phyloP scores from a whole-genome alignment of 176 grass and related monocot species.

The Oryza brachyantha region DNA sequence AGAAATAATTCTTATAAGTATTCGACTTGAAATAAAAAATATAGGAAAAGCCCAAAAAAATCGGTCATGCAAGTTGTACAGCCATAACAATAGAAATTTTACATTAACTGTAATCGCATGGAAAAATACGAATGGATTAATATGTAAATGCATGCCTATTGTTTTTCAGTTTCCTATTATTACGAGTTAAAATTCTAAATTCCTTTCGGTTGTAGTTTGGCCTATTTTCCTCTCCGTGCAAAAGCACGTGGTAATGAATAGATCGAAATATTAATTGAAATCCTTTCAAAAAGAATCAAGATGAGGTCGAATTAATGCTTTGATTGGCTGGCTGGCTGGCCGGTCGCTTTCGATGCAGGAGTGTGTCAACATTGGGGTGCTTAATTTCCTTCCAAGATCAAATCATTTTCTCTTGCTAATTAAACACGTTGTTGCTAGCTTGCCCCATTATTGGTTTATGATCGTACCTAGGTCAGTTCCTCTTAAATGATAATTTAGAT shows the following conservation, averaged over 20 bases:
- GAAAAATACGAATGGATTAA: no score
- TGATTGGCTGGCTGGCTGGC: background rate
- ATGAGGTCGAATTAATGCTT: background rate
- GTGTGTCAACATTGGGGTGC: background rate
- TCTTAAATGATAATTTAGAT: background rate
- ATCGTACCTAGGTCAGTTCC: background rate
- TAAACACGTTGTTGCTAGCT: slow-evolving; percentile 14
- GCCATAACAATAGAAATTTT: no score
- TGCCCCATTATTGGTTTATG: background rate
- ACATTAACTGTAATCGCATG: no score
- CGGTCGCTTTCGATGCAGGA: background rate
- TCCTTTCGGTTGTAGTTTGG: background rate
- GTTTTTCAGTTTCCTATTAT: no score
- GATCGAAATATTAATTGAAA: background rate
- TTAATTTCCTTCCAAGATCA: background rate
- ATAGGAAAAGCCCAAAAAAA: no score
- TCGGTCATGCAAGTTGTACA: no score
- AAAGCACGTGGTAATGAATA: background rate
- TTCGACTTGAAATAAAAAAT: no score
- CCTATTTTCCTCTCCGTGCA: background rate
- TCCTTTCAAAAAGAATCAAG: background rate
- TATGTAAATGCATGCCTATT: no score
- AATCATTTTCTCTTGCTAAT: background rate
- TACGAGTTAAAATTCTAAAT: no score
- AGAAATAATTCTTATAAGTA: no score